Base-by-base conservation (phyloP, 2,329 filamentous ascomycete genomes). In the Chaetomiaceae sp. region DNA sequence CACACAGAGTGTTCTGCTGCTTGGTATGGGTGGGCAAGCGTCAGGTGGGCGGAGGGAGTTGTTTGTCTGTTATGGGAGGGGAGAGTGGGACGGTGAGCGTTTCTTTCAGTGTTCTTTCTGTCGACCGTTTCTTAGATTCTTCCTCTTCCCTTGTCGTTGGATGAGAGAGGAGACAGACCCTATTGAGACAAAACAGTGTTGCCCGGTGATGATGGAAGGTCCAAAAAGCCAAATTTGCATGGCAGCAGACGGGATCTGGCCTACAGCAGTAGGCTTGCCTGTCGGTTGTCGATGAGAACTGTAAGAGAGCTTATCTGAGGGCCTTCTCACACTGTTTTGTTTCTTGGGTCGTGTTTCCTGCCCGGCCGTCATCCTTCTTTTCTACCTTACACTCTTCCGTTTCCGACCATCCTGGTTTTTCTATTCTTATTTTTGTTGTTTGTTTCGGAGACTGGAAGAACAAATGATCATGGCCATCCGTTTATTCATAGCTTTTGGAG, bases 151-250 rank as follows among this genome's bases (percentile, higher is more conserved):
- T n/a, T n/a, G n/a, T n/a, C n/a, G n/a, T n/a, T n/a, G n/a, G n/a
- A n/a, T n/a, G n/a, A n/a, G n/a, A n/a, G n/a, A n/a, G 16, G n/a
- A 18, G 33, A 41, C n/a, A 25, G 11, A 30, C 18, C 21, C 25
- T n/a, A n/a, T n/a, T 18, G 32, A 46, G 41, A 27, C 42, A 36
- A 42, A 29, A 48, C 51, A 58, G 63, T 23, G 25, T n/a, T 21
- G 51, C 67, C 65, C 66, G 58, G 64, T 71, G 68, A 71, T 70
- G 68, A 71, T 61, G 51, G 52, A 61, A 58, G 62, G 64, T 62
- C 64, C 68, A 66, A 68, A 68, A 71, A 70, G 68, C 68, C 68
- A 70, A 70, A 71, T 69, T 71, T 71, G 68, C 66, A 71, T n/a
- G 68, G 59, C 68, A 69, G 62, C 67, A 59, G 65, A 64, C 49